Evolutionary conservation across 2,329 filamentous ascomycete genomes (phyloP).

Genomic region (Monilinia polystroma): DNA sequence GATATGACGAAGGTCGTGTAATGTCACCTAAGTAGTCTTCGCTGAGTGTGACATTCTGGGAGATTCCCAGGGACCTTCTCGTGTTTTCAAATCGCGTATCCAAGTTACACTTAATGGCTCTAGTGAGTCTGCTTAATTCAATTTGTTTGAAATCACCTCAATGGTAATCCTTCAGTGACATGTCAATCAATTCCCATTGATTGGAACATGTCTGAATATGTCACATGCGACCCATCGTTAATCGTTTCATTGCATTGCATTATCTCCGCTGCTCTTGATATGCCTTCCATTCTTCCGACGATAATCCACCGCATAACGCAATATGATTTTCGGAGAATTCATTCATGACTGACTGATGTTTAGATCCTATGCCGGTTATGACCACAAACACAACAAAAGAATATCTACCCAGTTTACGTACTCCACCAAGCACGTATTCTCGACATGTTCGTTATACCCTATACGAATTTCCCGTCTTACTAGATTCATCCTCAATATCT

Average conservation of each 20-base stretch:
- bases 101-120: conserved; percentile 5
- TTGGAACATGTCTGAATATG: background rate
- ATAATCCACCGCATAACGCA: conserved; percentile 11
- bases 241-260: conserved; percentile 11
- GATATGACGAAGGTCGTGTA: conserved; percentile 16
- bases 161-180: conserved; percentile 1
- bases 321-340: conserved; percentile 12
- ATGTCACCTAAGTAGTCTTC: conserved; percentile 6
- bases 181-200: background rate
- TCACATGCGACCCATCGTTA: conserved; percentile 7
- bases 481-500: conserved; percentile 71
- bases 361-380: conserved; percentile 40
- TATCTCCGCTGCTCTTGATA: conserved; percentile 11
- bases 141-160: background rate
- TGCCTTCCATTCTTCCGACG: conserved; percentile 1
- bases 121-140: background rate
- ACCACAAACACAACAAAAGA: conserved; percentile 31
- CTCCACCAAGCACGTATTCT: conserved; percentile 62
- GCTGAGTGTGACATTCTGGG: conserved; percentile 9
- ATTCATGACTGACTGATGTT: conserved; percentile 10
- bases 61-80: conserved; percentile 7
- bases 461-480: conserved; percentile 64
- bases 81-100: background rate
- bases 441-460: conserved; percentile 66
- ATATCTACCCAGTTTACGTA: conserved; percentile 46